phyloP scores from a whole-genome alignment of 2,329 filamentous ascomycete genomes.

The Tolypocladium guangdongense region DNA sequence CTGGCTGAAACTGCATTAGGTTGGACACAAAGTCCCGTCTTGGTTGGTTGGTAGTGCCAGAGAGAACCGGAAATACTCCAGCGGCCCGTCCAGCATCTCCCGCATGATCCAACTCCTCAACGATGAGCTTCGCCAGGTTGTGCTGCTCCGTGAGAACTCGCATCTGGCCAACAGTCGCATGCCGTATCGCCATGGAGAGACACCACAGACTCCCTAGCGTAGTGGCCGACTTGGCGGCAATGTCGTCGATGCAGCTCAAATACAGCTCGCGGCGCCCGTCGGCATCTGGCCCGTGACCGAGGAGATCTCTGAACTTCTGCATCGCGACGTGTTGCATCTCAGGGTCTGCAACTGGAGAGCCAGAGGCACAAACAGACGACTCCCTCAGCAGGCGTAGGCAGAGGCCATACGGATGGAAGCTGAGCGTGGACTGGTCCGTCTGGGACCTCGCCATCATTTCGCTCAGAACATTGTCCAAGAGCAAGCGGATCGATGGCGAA shows the following conservation, averaged over 20 bases:
- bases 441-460: conserved; percentile 33
- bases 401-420: conserved; percentile 36
- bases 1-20: conserved; percentile 50
- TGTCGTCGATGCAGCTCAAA: conserved; percentile 55
- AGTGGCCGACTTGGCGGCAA: conserved; percentile 49
- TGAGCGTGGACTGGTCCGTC: conserved; percentile 20
- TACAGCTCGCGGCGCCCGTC: conserved; percentile 53
- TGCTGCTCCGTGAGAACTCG: conserved; percentile 48
- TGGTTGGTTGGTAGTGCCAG: conserved; percentile 35
- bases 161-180: conserved; percentile 38
- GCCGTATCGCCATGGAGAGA: conserved; percentile 38
- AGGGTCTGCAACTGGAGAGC: conserved; percentile 44
- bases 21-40: conserved; percentile 46
- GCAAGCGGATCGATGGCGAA: conserved; percentile 47
- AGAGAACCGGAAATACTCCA: conserved; percentile 33
- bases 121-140: conserved; percentile 47
- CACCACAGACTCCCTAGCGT: conserved; percentile 66
- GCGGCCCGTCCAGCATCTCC: conserved; percentile 19
- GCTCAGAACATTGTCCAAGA: conserved; percentile 47
- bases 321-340: conserved; percentile 55
- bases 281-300: conserved; percentile 40
- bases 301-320: conserved; percentile 48
- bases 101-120: conserved; percentile 53
- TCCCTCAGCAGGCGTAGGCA: conserved; percentile 61
- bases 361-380: conserved; percentile 45